A percentile compares a stretch with the other conserved stretches of the same genome.
Conservation (phyloP, 1,139 yeast species). For the Citeromyces hawaiiensis region DNA sequence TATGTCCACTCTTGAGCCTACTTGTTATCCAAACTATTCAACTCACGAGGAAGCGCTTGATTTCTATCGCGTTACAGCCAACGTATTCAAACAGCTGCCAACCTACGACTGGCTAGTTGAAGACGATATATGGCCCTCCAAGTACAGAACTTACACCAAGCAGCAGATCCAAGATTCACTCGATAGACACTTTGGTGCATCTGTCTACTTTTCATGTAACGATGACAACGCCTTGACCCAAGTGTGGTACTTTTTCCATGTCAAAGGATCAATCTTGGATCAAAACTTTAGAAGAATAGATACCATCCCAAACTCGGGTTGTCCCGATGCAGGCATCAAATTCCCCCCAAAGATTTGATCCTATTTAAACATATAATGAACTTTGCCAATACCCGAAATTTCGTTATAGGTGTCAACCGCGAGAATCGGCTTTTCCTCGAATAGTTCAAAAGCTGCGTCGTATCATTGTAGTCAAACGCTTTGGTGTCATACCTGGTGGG, state of each 20-base stretch:
- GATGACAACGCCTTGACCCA: slow-evolving; percentile 58
- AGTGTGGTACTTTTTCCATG: slow-evolving; percentile 80
- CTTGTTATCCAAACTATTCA: slow-evolving; percentile 36
- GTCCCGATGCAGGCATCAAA: slow-evolving; percentile 60
- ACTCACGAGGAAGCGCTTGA: slow-evolving; percentile 60
- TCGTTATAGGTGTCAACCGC: neutral
- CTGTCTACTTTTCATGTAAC: slow-evolving; percentile 66
- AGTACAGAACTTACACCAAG: slow-evolving; percentile 45
- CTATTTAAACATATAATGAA: slow-evolving; percentile 24
- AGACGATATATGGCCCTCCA: slow-evolving; percentile 55
- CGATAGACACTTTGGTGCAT: slow-evolving; percentile 39
- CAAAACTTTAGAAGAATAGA: slow-evolving; percentile 63
- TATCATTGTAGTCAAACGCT: neutral
- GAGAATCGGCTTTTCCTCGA: neutral
- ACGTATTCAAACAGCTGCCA: slow-evolving; percentile 49
- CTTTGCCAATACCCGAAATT: slow-evolving; percentile 3
- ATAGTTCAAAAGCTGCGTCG: slow-evolving; percentile 1
- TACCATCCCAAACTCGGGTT: slow-evolving; percentile 37
- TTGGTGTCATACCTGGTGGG: neutral
- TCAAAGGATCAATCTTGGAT: slow-evolving; percentile 58
- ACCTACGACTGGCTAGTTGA: slow-evolving; percentile 54
- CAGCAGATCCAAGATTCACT: slow-evolving; percentile 56
- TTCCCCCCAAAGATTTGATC: slow-evolving; percentile 59
- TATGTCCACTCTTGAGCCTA: slow-evolving; percentile 62
- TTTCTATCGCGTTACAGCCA: slow-evolving; percentile 56